Percentiles rank a stretch among this genome's conserved stretches.
These are phyloP conservation scores for Mortierella sp. DNA, from an alignment of 371 early-diverging fungal species.

Conservation along the genomic window DNA sequence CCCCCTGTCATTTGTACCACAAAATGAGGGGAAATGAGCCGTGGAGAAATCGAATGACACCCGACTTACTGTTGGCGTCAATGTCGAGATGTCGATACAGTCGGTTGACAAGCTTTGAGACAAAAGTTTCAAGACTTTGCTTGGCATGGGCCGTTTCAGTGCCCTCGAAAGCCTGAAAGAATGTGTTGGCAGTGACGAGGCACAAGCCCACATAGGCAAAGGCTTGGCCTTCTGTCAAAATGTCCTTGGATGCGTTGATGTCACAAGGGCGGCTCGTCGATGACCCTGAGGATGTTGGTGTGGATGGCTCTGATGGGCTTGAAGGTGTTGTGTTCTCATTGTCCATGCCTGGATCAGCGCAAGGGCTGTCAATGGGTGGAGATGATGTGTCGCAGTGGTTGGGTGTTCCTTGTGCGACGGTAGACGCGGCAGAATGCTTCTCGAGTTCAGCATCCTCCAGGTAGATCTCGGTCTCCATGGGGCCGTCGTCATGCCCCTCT, in stretches of 20 bases:
- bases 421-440: not conserved
- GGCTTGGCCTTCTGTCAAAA: constrained; percentile 45
- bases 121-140: constrained; percentile 47
- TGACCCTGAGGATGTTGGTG: not conserved
- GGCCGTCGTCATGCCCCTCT: not conserved
- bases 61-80: constrained; percentile 42
- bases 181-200: constrained; percentile 46
- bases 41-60: not conserved
- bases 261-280: constrained; percentile 15
- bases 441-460: constrained; percentile 9
- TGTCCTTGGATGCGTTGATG: constrained; percentile 49
- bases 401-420: constrained; percentile 8
- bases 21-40: not conserved
- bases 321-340: constrained; percentile 16
- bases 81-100: constrained; percentile 46
- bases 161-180: constrained; percentile 50
- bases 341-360: not conserved
- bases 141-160: constrained; percentile 47
- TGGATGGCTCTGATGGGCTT: not conserved
- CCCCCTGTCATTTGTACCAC: no score
- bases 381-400: constrained; percentile 7
- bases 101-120: constrained; percentile 49
- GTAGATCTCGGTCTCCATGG: constrained; percentile 13
- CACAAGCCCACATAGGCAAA: constrained; percentile 53
- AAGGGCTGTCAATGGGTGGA: constrained; percentile 1